A percentile compares a stretch with the other conserved stretches of the same genome.
These are phyloP conservation scores for Russula dissimulans DNA, from an alignment of 768 basidiomycete species.

Conservation along the genomic window DNA sequence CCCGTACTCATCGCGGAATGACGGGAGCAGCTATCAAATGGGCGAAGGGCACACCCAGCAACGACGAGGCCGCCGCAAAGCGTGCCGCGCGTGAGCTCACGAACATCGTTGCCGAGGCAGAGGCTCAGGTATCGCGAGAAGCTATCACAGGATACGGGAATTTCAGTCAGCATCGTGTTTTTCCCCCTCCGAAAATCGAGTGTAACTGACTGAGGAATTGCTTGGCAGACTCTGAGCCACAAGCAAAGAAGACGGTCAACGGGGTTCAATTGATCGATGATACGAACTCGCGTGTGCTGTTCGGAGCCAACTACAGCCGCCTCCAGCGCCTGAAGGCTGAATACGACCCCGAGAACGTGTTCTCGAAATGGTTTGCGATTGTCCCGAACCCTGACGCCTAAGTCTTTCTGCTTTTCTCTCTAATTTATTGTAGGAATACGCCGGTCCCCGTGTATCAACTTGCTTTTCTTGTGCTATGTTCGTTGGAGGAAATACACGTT, in stretches of 20 bases:
- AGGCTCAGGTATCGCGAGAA: background rate
- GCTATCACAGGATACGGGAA: conserved; percentile 16
- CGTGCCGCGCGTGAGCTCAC: conserved; percentile 1
- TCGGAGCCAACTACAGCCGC: conserved; percentile 30
- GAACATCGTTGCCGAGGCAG: background rate
- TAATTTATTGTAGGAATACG: background rate
- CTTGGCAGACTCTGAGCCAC: background rate
- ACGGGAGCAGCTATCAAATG: background rate
- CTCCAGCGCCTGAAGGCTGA: conserved; percentile 31
- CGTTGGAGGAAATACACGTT: too few species aligned
- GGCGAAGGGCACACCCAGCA: background rate
- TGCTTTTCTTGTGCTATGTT: too few species aligned
- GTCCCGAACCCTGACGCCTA: conserved; percentile 15
- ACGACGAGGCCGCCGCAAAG: background rate
- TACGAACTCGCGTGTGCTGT: conserved; percentile 23
- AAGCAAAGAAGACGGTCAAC: background rate
- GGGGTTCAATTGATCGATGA: background rate
- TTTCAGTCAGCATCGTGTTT: conserved; percentile 7
- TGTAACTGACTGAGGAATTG: background rate
- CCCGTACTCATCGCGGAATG: conserved; percentile 25
- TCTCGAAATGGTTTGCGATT: conserved; percentile 30
- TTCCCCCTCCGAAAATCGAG: too few species aligned
- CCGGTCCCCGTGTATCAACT: too few species aligned
- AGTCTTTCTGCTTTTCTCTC: background rate
- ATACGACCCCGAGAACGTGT: conserved; percentile 30